These are phyloP conservation scores for Rubia peregrina DNA, from an alignment of 305 asterid genomes.

Conservation along the genomic window DNA sequence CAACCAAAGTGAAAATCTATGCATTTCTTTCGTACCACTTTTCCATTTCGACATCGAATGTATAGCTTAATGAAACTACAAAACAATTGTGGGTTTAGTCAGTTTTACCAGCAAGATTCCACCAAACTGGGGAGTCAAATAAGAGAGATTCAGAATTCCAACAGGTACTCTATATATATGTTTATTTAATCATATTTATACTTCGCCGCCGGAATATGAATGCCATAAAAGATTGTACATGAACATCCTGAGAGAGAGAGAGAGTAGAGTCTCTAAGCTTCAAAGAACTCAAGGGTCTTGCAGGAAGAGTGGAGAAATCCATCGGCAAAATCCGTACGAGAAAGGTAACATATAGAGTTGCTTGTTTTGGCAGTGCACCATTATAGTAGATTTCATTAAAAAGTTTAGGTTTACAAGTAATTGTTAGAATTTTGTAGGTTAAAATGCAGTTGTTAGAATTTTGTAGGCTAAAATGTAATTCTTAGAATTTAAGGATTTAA, in stretches of 20 bases:
- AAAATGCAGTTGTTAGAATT: too few relatives aligned
- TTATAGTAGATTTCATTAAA: too few relatives aligned
- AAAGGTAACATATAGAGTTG: conserved; percentile 35
- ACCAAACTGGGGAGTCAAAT: conserved; percentile 52
- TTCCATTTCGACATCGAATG: neutral
- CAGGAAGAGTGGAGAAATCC: conserved; percentile 66
- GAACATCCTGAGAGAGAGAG: conserved; percentile 79
- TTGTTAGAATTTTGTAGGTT: too few relatives aligned
- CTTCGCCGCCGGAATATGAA: neutral
- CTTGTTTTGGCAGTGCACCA: neutral
- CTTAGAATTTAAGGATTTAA: too few relatives aligned
- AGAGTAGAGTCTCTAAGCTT: conserved; percentile 44
- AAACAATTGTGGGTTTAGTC: conserved; percentile 11
- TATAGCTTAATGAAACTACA: neutral
- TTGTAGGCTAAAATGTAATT: too few relatives aligned
- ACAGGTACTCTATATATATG: conserved; percentile 30
- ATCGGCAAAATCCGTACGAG: conserved; percentile 60
- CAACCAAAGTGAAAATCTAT: neutral
- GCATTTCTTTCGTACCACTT: neutral
- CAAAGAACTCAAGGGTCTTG: conserved; percentile 61
- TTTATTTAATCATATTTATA: neutral
- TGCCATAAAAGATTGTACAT: conserved; percentile 22
- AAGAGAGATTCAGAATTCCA: conserved; percentile 48
- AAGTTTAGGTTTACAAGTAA: too few relatives aligned
- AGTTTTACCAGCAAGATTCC: conserved; percentile 85